A percentile compares a stretch with the other conserved stretches of the same genome.
Evolutionary conservation across 805 yeast species (phyloP).

Genomic region (Pichia heedii): DNA sequence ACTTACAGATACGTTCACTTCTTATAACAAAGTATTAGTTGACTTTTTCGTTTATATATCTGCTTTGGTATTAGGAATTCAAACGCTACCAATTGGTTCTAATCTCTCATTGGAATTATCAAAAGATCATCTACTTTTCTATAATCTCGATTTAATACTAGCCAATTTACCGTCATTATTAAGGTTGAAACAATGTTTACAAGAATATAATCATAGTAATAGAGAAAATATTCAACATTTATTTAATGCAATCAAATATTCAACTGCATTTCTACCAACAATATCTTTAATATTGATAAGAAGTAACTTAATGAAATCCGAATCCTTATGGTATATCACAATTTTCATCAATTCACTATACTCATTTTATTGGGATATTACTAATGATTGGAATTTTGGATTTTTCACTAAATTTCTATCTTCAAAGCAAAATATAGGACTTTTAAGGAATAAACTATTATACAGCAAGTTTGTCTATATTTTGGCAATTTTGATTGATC

Average conservation of each 20-base stretch:
- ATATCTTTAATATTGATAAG: conserved; percentile 27
- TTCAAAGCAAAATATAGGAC: conserved; percentile 11
- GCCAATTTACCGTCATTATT: conserved; percentile 55
- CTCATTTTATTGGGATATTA: conserved; percentile 83
- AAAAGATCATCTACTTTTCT: conserved; percentile 22
- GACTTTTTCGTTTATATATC: conserved; percentile 57
- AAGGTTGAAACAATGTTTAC: conserved; percentile 73
- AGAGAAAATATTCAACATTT: conserved; percentile 44
- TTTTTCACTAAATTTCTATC: conserved; percentile 32
- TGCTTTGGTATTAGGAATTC: conserved; percentile 30
- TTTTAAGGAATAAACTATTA: conserved; percentile 24
- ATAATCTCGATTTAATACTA: conserved; percentile 24
- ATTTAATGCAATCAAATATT: conserved; percentile 67
- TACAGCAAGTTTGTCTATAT: conserved; percentile 38
- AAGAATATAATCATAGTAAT: conserved; percentile 49
- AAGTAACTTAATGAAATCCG: conserved; percentile 18
- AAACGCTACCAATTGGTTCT: conserved; percentile 25
- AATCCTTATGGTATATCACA: conserved; percentile 35
- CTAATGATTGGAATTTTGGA: conserved; percentile 78
- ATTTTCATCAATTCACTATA: conserved; percentile 60
- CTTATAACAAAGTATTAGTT: conserved; percentile 66
- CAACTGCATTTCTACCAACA: conserved; percentile 49
- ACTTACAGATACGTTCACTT: conserved; percentile 75
- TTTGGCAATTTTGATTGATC: conserved; percentile 50
- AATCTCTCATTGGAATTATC: conserved; percentile 19